Evolutionary conservation across 2,329 filamentous ascomycete species (phyloP), one percentile per base, ranked within the genome.

Genomic region (Trichoderma koningiopsis): DNA sequence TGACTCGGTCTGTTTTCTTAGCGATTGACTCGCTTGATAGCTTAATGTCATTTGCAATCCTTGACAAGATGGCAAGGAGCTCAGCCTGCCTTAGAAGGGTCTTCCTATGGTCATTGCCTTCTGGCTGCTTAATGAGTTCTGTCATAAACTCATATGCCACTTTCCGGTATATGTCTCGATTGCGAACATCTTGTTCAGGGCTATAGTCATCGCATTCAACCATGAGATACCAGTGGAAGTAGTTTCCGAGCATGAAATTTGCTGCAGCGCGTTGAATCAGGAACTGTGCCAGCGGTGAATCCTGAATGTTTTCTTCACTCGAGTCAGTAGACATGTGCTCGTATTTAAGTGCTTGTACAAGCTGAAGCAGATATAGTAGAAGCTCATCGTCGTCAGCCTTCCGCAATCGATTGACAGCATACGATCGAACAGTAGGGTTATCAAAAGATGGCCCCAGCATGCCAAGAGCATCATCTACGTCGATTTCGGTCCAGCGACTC

Each of bases 191-290:
- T 74, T 94, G 92, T 55, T 93, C 91, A 4, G 89, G 88, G 72
- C 91, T 94, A 70, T 86, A 84, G 77, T 97, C 95, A 74, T 96
- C 93, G 74, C 94, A 96, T 81, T 99, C 96, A 1, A 99, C 96
- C 90, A 97, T 97, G 2, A 99, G 85, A 79, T 98, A 99, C 96
- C 96, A 99, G 79, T 97, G 93, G 66, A 99, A 88, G 80, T 96
- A 97, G 77, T 97, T 99, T 35, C 95, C 96, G 1, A 99, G 86
- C 70, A 92, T 91, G 75, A 97, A 92, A 76, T 97, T 98, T 71
- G 91, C 89, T 16, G 92, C 91, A 4, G 96, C 96, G 43, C 96
- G 88, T 1, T 92, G 89, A 68, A 99, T 96, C 3, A 99, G 84
- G 76, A 99, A 99, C 29, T 88, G 89, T 2, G 94, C 95, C 6